Evolutionary conservation across 2,329 filamentous ascomycete genomes (phyloP).

Genomic region (Colletotrichum noveboracense): DNA sequence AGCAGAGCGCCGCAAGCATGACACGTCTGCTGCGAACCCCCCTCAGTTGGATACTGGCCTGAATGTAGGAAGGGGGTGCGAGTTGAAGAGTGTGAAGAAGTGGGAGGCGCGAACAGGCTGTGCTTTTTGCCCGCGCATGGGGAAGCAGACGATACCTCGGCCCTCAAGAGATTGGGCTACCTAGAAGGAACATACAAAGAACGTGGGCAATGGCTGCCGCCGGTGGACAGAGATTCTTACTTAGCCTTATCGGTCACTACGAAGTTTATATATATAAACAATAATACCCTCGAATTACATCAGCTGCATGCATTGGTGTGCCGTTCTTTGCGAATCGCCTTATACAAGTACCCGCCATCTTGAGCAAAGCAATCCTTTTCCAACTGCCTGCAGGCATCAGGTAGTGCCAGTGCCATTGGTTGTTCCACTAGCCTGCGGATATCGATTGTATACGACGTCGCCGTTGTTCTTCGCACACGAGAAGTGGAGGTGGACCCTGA

Average conservation of each 20-base stretch:
- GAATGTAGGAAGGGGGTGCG: not conserved
- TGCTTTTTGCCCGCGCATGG: not conserved
- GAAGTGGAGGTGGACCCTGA: not conserved
- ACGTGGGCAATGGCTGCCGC: not conserved
- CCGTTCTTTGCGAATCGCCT: not conserved
- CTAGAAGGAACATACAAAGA: not conserved
- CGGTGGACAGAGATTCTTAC: not conserved
- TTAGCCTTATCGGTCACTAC: not conserved
- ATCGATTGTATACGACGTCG: not conserved
- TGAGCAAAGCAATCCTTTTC: not conserved
- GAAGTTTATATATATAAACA: not conserved
- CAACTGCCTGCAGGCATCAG: not conserved
- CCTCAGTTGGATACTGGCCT: not conserved
- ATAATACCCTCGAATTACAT: slow-evolving; percentile 1
- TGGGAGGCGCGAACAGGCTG: not conserved
- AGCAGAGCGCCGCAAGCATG: not conserved
- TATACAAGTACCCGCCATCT: not conserved
- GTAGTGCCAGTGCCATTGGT: not conserved
- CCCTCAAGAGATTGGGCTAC: not conserved
- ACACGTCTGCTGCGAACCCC: not conserved
- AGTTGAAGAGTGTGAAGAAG: not conserved
- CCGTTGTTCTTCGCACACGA: not conserved
- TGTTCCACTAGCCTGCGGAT: not conserved
- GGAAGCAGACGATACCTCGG: not conserved
- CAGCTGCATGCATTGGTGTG: not conserved